Conservation (phyloP, 2,329 filamentous ascomycete species). For the Pyrenochaeta sp. region DNA sequence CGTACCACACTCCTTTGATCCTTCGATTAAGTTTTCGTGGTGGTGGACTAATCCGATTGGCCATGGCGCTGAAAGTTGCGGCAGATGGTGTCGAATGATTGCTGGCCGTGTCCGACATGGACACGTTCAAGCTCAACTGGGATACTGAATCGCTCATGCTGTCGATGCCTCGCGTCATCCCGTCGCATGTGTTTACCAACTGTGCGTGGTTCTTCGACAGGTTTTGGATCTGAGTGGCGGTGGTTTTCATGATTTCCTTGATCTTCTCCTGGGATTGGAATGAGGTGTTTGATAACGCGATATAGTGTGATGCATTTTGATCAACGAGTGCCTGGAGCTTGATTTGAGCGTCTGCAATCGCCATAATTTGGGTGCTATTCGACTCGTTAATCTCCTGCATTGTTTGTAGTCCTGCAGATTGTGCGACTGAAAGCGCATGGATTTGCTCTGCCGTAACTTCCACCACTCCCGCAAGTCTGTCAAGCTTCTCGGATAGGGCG, state of each 20-base stretch:
- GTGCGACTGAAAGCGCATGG: slow-evolving; percentile 42
- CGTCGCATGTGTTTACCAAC: slow-evolving; percentile 36
- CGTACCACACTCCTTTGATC: slow-evolving; percentile 48
- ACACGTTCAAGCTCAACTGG: slow-evolving; percentile 17
- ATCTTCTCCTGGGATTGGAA: slow-evolving; percentile 41
- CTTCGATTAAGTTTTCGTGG: slow-evolving; percentile 43
- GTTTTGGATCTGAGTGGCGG: slow-evolving; percentile 36
- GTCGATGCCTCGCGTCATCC: slow-evolving; percentile 40
- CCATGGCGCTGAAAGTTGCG: slow-evolving; percentile 18
- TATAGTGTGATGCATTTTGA: slow-evolving; percentile 45
- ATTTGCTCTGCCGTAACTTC: slow-evolving; percentile 42
- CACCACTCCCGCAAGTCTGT: slow-evolving; percentile 36
- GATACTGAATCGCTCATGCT: slow-evolving; percentile 24
- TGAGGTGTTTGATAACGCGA: slow-evolving; percentile 42
- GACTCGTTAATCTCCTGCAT: slow-evolving; percentile 49
- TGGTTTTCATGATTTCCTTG: slow-evolving; percentile 33
- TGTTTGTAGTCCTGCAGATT: slow-evolving; percentile 40
- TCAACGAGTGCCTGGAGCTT: slow-evolving; percentile 39
- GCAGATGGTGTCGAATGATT: slow-evolving; percentile 10
- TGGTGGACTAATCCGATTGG: slow-evolving; percentile 34
- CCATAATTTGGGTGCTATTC: slow-evolving; percentile 44
- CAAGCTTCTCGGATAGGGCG: slow-evolving; percentile 31
- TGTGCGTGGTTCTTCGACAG: slow-evolving; percentile 37
- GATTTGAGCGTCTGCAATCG: slow-evolving; percentile 38
- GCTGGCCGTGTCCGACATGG: slow-evolving; percentile 24